These are phyloP conservation scores for Guyanaporus albipodus DNA, from an alignment of 768 basidiomycete species.

Conservation along the genomic window DNA sequence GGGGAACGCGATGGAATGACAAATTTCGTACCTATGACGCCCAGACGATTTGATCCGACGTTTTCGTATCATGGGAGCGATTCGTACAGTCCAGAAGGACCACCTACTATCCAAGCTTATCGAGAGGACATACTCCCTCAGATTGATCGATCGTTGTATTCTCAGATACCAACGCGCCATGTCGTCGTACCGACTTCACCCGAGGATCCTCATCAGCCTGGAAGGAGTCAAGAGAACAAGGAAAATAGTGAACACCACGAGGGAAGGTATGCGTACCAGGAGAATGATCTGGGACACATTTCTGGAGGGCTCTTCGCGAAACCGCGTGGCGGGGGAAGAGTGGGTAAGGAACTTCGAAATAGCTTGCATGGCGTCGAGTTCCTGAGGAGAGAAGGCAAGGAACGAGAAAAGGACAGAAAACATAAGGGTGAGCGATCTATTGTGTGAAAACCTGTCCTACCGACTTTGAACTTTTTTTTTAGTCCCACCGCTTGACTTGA, in stretches of 20 bases:
- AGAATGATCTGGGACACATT: conserved; percentile 17
- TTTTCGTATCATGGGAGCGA: conserved; percentile 28
- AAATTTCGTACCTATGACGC: conserved; percentile 34
- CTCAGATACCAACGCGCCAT: conserved; percentile 12
- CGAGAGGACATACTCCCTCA: conserved; percentile 17
- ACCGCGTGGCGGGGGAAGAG: conserved; percentile 26
- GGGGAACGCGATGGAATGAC: conserved; percentile 39
- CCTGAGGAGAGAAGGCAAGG: conserved; percentile 34
- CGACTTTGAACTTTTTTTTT: conserved; percentile 7
- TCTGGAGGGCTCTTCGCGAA: conserved; percentile 33
- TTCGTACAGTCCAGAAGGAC: conserved; percentile 8
- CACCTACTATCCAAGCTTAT: conserved; percentile 20
- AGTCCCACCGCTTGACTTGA: conserved; percentile 54
- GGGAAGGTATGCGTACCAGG: conserved; percentile 11
- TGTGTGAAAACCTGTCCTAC: background rate
- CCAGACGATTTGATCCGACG: conserved; percentile 42
- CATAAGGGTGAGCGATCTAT: conserved; percentile 41
- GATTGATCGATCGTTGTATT: conserved; percentile 16
- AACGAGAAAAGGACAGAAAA: conserved; percentile 49
- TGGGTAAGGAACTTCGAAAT: conserved; percentile 53
- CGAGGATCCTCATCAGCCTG: conserved; percentile 13
- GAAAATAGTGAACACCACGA: conserved; percentile 33
- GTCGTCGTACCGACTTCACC: conserved; percentile 6
- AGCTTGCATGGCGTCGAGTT: conserved; percentile 35
- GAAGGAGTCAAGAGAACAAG: conserved; percentile 32